Evolutionary conservation across 129 eudicot genomes (phyloP).

Genomic region (Flaveria sonorensis): DNA sequence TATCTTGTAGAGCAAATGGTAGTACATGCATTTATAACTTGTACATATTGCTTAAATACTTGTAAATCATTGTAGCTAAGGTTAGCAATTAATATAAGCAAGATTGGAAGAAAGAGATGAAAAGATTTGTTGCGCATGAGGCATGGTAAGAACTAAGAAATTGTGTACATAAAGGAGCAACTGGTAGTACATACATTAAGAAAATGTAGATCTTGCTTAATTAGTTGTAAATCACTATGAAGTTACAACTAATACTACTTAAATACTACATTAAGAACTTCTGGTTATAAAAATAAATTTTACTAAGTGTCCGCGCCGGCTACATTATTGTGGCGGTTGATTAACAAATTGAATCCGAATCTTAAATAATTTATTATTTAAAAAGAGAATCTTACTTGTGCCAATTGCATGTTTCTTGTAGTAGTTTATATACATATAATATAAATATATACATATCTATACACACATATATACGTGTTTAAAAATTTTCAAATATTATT

Average conservation of each 20-base stretch:
- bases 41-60: too few relatives aligned
- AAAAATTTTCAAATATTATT: neutral
- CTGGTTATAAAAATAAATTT: slow-evolving; percentile 16
- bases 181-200: too few relatives aligned
- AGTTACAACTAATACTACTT: neutral
- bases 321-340: slow-evolving; percentile 55
- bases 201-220: too few relatives aligned
- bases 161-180: too few relatives aligned
- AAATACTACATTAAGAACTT: slow-evolving; percentile 15
- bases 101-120: too few relatives aligned
- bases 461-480: slow-evolving; percentile 2
- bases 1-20: too few relatives aligned
- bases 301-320: slow-evolving; percentile 34
- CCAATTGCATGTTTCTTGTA: slow-evolving; percentile 31
- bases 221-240: neutral
- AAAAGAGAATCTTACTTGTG: slow-evolving; percentile 41
- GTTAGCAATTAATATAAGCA: too few relatives aligned
- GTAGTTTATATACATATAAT: neutral
- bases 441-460: too few relatives aligned
- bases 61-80: too few relatives aligned
- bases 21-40: too few relatives aligned
- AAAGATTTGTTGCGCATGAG: too few relatives aligned
- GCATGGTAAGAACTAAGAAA: too few relatives aligned
- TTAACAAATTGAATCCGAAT: slow-evolving; percentile 39
- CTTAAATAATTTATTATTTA: slow-evolving; percentile 21